Base-by-base conservation (phyloP, 495 filamentous ascomycete genomes). In the Stereocaulon alpinum region DNA sequence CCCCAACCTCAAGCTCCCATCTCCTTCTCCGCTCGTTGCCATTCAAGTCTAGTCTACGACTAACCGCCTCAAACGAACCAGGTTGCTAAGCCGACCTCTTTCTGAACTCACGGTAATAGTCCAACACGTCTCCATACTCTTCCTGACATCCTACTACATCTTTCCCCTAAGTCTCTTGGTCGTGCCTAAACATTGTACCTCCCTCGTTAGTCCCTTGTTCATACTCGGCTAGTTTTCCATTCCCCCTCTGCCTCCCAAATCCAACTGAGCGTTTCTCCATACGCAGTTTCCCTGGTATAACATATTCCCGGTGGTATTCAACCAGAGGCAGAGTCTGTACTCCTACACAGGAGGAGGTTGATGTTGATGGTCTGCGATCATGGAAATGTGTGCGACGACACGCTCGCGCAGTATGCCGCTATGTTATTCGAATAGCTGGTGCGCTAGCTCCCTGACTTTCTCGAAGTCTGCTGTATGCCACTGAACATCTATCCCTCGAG, bases 111-210 rank as follows among this genome's bases (percentile, higher is more conserved):
- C 61, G 22, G 70, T 67, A 3, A 73, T 67, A 44, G 69, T 52
- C 67, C 70, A 74, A 45, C 55, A 37, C 3, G 64, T 68, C 6
- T 70, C 73, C 17, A 67, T 70, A 49, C 67, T 66, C 20, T 67
- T 60, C 6, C 72, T 72, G 27, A 75, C 70, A 41, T 70, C 57
- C 29, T 73, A 56, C 73, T 74, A 79, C 64, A 76, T 65, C 55
- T 68, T 64, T 32, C 63, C 53, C 44, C 24, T 74, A 74, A 37
- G 65, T 74, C 47, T 64, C 61, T 30, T 62, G 48, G 55, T 74
- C 67, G 53, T 78, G 74, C 52, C 68, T 61, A 59, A 64, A 61
- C 41, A 40, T 55, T 17, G 30, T 37, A 17, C 20, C 42, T 12
- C 40, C 34, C 20, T 48, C 5, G 3, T 47, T 40, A 37, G 43